A percentile compares a stretch with the other conserved stretches of the same genome.
phyloP scores from a whole-genome alignment of 352 stramenopile genomes.

The Aphanomyces stellatus region DNA sequence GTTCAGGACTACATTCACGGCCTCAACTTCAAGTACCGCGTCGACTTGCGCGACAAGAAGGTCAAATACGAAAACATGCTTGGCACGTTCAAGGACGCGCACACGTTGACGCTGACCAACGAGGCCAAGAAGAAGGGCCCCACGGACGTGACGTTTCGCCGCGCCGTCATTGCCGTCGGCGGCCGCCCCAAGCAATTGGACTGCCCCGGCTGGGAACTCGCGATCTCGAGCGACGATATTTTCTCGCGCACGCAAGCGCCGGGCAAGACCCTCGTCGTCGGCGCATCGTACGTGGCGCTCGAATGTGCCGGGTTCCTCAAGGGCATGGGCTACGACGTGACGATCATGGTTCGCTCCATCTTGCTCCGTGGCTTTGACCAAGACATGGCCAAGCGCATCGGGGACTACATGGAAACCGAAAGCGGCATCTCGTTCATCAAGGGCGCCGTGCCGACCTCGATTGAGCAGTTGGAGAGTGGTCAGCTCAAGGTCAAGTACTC shows the following conservation, averaged over 20 bases:
- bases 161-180: conserved; percentile 94
- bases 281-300: conserved; percentile 96
- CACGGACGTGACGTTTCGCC: conserved; percentile 84
- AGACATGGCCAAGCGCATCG: conserved; percentile 93
- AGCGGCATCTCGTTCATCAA: conserved; percentile 89
- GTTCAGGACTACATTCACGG: conserved; percentile 97
- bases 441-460: conserved; percentile 82
- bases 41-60: conserved; percentile 92
- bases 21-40: conserved; percentile 99
- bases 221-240: conserved; percentile 88
- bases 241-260: conserved; percentile 80
- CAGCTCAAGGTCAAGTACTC: conserved; percentile 79
- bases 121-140: conserved; percentile 75
- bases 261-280: conserved; percentile 95
- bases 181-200: conserved; percentile 85
- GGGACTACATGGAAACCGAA: conserved; percentile 87
- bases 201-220: conserved; percentile 87
- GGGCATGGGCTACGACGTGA: conserved; percentile 93
- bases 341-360: conserved; percentile 96
- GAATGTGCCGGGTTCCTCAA: conserved; percentile 97
- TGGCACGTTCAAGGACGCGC: conserved; percentile 87
- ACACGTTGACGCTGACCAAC: conserved; percentile 91
- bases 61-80: conserved; percentile 92
- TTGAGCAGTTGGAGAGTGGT: conserved; percentile 85
- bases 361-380: conserved; percentile 97